Base-by-base conservation (phyloP, 2,329 filamentous ascomycete genomes). In the Fusarium concolor region DNA sequence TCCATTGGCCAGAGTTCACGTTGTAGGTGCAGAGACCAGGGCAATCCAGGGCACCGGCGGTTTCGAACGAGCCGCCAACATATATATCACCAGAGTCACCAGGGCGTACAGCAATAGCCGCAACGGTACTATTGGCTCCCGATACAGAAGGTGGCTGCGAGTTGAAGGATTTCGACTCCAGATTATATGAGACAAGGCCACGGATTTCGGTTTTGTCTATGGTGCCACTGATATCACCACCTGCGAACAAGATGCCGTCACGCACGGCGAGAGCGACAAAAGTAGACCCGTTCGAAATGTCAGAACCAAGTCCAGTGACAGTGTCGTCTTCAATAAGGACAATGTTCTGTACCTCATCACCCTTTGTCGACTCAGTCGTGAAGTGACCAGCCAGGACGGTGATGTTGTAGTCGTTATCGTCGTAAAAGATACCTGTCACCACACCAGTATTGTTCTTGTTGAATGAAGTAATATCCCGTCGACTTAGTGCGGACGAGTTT, bases 381-480 rank as follows among this genome's bases (percentile, higher is more conserved):
- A 99, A 99, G 73, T 94, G 93, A 2, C 96, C 96, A 47, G 90
- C 96, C 28, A 98, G 84, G 38, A 98, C 87, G 1, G 96, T 98
- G 57, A 96, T 85, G 78, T 97, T 97, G 67, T 88, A 86, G 60
- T 82, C 83, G 65, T 88, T 87, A 17, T 85, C 83, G 38, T 86
- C 87, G 77, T 97, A 93, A 75, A 96, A 97, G 3, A 89, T 81
- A 29, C 93, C 96, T 10, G 92, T 88, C 22, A 90, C 84, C n/a
- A 97, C 89, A 29, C 93, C 93, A 4, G 85, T 85, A 10, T 86
- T 79, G n/a, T 79, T 78, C 17, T 79, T 78, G 45, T 75, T 77
- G 39, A 79, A 77, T 10, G 77, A 70, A 8, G 79, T 56, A 3
- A 79, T 76, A 43, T 83, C 83, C 9, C 88, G 84, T 68, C 88